phyloP scores from a whole-genome alignment of 208 protist species.

The Wallacemonas rigidus region DNA sequence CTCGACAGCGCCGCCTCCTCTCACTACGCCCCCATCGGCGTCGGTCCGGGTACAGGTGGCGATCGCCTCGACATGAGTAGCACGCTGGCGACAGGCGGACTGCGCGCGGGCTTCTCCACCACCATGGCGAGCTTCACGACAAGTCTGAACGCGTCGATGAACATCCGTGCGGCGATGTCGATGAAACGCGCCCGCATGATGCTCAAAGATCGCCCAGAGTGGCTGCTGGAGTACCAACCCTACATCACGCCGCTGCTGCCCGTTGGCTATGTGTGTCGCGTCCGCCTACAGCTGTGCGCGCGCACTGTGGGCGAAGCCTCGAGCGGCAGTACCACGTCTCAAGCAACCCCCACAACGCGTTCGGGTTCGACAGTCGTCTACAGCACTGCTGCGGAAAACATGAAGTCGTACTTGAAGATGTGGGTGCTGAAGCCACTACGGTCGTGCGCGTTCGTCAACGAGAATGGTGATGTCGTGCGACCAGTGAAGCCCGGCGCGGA shows the following conservation, averaged over 20 bases:
- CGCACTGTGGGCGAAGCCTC: constrained; percentile 19
- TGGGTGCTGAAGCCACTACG: constrained; percentile 58
- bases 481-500: constrained; percentile 13
- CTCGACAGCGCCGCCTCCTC: neutral
- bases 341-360: neutral
- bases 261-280: constrained; percentile 68
- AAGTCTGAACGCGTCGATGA: constrained; percentile 67
- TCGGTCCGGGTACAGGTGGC: constrained; percentile 42
- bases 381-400: constrained; percentile 20
- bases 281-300: constrained; percentile 50
- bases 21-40: constrained; percentile 22
- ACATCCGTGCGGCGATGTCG: constrained; percentile 57
- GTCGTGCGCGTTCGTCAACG: constrained; percentile 54
- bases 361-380: neutral
- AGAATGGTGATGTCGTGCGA: constrained; percentile 40
- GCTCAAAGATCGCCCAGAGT: constrained; percentile 46
- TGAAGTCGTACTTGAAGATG: constrained; percentile 57
- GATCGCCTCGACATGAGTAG: neutral
- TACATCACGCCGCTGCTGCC: constrained; percentile 76
- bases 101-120: constrained; percentile 18
- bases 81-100: neutral
- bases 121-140: constrained; percentile 30
- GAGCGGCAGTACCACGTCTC: no score
- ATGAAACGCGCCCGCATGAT: constrained; percentile 66
- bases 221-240: constrained; percentile 67